phyloP scores from a whole-genome alignment of 768 basidiomycete genomes.

The Glaciozyma antarctica region DNA sequence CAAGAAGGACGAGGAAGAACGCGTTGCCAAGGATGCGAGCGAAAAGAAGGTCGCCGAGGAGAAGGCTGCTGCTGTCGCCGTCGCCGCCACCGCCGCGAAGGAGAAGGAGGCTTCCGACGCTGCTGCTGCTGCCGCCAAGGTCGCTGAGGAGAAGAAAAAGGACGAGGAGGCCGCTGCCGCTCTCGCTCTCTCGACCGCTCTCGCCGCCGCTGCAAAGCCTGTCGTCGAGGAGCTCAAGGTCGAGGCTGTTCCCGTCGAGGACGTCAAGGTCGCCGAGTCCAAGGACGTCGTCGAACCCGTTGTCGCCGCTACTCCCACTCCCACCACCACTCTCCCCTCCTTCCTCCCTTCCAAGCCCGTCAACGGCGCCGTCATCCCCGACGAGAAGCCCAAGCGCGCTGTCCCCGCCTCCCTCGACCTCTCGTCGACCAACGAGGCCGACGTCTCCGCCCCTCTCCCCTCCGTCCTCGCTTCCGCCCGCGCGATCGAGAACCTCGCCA shows the following conservation, averaged over 20 bases:
- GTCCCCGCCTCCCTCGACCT: slow-evolving; percentile 1
- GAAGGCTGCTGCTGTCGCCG: slow-evolving; percentile 3
- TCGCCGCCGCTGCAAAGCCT: neutral
- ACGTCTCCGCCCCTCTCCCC: slow-evolving; percentile 2
- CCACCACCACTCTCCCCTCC: slow-evolving; percentile 14
- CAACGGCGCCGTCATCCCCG: slow-evolving; percentile 2
- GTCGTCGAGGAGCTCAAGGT: slow-evolving; percentile 13
- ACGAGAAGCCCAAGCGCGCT: neutral
- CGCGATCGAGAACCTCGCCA: slow-evolving; percentile 69
- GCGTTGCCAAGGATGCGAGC: slow-evolving; percentile 3
- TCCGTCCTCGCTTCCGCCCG: slow-evolving; percentile 60
- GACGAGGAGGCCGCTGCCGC: no score
- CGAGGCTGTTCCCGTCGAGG: neutral
- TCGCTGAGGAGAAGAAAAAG: slow-evolving; percentile 3
- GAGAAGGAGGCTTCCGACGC: slow-evolving; percentile 7
- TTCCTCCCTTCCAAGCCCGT: slow-evolving; percentile 29
- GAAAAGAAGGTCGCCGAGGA: slow-evolving; percentile 5
- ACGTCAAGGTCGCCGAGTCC: slow-evolving; percentile 17
- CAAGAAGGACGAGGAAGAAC: slow-evolving; percentile 9
- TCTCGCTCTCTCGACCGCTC: neutral
- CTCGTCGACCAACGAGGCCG: neutral
- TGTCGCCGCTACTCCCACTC: slow-evolving; percentile 18
- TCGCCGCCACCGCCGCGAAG: slow-evolving; percentile 10
- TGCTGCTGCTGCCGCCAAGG: slow-evolving; percentile 4
- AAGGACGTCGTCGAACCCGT: slow-evolving; percentile 24